Conservation (phyloP, 202 grass and related monocot genomes). For the Carex sylvatica region DNA sequence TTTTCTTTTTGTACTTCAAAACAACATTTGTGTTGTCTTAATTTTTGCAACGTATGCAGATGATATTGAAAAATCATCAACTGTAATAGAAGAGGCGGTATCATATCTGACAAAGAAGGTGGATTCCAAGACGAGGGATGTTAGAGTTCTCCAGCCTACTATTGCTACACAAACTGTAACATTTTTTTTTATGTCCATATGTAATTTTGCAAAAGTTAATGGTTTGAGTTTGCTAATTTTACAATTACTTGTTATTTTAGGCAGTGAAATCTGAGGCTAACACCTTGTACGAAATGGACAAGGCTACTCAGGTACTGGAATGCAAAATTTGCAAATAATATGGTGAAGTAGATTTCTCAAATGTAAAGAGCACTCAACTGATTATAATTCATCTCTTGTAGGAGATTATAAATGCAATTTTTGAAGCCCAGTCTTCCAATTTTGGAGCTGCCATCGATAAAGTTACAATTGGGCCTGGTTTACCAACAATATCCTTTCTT, state of each 20-base stretch:
- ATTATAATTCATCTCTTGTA: conserved; percentile 31
- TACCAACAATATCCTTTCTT: conserved; percentile 88
- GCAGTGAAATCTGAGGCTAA: conserved; percentile 60
- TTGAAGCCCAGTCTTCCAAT: conserved; percentile 65
- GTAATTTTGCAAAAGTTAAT: conserved; percentile 17
- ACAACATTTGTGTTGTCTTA: not conserved
- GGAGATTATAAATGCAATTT: conserved; percentile 84
- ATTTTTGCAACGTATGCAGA: conserved; percentile 38
- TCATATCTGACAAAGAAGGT: conserved; percentile 90
- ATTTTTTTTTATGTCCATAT: not conserved
- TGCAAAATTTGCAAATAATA: not conserved
- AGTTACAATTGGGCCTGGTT: conserved; percentile 53
- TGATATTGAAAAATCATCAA: conserved; percentile 48
- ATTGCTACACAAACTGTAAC: conserved; percentile 94
- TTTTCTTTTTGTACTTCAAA: not conserved
- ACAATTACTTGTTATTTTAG: conserved; percentile 44
- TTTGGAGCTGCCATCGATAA: conserved; percentile 56
- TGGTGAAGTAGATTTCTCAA: not conserved
- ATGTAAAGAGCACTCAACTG: not conserved
- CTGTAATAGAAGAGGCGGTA: conserved; percentile 74
- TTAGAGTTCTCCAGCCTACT: conserved; percentile 85
- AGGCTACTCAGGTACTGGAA: conserved; percentile 69
- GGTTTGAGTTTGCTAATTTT: conserved; percentile 15
- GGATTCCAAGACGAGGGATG: conserved; percentile 89
- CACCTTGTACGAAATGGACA: conserved; percentile 92